Evolutionary conservation across 345 rosid species (phyloP), one percentile per base, ranked within the genome.

Genomic region (Rhizophora mangle): DNA sequence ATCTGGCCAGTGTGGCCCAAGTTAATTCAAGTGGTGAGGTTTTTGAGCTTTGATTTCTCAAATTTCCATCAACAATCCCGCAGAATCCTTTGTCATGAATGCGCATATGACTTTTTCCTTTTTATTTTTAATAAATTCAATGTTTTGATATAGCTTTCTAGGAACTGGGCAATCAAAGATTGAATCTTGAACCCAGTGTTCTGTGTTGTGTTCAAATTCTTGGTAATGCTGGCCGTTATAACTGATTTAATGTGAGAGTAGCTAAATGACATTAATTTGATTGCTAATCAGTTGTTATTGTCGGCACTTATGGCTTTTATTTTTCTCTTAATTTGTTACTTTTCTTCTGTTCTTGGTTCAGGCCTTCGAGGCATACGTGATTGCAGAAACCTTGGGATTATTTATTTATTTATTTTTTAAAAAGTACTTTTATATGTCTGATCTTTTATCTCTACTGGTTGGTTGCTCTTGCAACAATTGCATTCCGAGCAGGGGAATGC

Each of bases 401-500:
- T 34, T 34, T 34, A 6, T 34, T 6, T 6, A 0, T 34, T 6
- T 0, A 27, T 11, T 61, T 26, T 59, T 62, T 24, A 21, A 1
- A 6, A 6, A 6, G 15, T 56, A 27, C 26, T 10, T 15, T 10
- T 24, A 24, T 56, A 24, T 24, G 60, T 21, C 18, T 60, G 21
- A 16, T 16, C 10, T 47, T 21, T 57, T 56, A n/a, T 24, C 21
- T 53, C 34, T 5, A 19, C 6, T 29, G 11, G 6, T 43, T 60
- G 9, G 49, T 72, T 51, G 32, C 34, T 5, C 36, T 54, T 46
- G 58, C 19, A 49, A 46, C 47, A 29, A 32, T 60, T 58, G 60
- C 8, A n/a, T 60, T 63, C 2, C 71, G 51, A 61, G 60, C 80
- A 89, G 97, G 92, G 86, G 0, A 83, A 76, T 79, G 87, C 62